Percentiles rank a stretch among this genome's conserved stretches.
Conservation (phyloP, 1,284 basidiomycete species). For the Ceratobasidium sp. region DNA sequence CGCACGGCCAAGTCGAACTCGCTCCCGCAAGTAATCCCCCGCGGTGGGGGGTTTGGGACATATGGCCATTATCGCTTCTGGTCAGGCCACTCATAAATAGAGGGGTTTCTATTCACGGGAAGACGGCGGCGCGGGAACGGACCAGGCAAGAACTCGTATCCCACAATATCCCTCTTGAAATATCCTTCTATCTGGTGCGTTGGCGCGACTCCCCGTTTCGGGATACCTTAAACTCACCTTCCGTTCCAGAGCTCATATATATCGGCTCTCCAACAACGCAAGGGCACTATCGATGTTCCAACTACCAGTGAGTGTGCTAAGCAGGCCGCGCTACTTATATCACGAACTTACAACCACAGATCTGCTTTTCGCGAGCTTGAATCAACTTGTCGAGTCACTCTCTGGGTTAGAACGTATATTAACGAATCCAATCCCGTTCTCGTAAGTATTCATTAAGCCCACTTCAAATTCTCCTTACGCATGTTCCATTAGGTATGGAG, state of each 20-base stretch:
- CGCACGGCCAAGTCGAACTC: conserved; percentile 49
- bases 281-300: conserved; percentile 63
- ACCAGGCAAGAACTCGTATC: conserved; percentile 60
- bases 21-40: conserved; percentile 67
- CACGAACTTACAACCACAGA: conserved; percentile 53
- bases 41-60: conserved; percentile 65
- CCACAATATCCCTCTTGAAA: conserved; percentile 75
- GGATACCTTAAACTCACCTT: neutral
- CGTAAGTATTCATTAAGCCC: conserved; percentile 54
- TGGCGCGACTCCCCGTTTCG: neutral
- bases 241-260: conserved; percentile 66
- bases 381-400: conserved; percentile 68
- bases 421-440: conserved; percentile 75
- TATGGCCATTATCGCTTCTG: conserved; percentile 73
- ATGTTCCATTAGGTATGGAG: conserved; percentile 67
- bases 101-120: conserved; percentile 62
- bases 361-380: conserved; percentile 59
- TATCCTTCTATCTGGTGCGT: conserved; percentile 72
- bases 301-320: conserved; percentile 56
- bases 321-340: neutral
- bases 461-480: conserved; percentile 1
- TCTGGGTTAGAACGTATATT: conserved; percentile 75
- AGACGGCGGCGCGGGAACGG: conserved; percentile 62
- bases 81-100: conserved; percentile 53
- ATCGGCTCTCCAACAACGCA: conserved; percentile 63